Percentiles rank a stretch among this genome's conserved stretches.
Conservation (phyloP, 2,329 filamentous ascomycete species). For the Rasamsonia emersonii region DNA sequence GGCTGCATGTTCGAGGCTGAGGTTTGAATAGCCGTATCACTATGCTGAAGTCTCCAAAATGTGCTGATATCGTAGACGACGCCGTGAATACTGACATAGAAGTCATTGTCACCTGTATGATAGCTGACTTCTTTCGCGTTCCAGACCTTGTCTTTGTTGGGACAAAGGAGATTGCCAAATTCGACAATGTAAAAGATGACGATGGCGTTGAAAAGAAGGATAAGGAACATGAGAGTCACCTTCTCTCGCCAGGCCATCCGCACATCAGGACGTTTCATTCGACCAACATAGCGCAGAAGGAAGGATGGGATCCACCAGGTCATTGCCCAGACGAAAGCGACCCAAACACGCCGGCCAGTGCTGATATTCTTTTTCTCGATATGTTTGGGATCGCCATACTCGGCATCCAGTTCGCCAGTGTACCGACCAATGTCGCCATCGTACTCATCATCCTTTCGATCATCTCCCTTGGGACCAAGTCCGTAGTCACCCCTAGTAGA, state of each 20-base stretch:
- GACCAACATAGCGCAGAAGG: conserved; percentile 67
- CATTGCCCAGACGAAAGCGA: conserved; percentile 69
- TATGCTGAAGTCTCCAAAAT: conserved; percentile 80
- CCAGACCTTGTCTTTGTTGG: conserved; percentile 88
- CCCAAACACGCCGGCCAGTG: conserved; percentile 64
- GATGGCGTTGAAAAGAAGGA: conserved; percentile 68
- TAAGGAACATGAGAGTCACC: conserved; percentile 70
- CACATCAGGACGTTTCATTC: conserved; percentile 95
- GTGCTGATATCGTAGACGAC: conserved; percentile 86
- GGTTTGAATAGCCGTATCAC: conserved; percentile 58
- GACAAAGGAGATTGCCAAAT: conserved; percentile 79
- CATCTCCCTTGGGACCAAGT: conserved; percentile 76
- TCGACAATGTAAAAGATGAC: conserved; percentile 88
- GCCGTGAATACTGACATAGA: conserved; percentile 79
- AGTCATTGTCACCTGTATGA: conserved; percentile 67
- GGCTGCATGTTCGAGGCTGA: conserved; percentile 59
- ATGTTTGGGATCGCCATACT: conserved; percentile 66
- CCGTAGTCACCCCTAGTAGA: conserved; percentile 73
- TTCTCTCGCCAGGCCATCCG: conserved; percentile 98
- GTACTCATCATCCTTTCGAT: conserved; percentile 64
- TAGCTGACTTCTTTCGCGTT: conserved; percentile 57
- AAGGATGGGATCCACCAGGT: conserved; percentile 96
- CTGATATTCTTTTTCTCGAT: conserved; percentile 62
- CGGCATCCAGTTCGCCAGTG: conserved; percentile 62
- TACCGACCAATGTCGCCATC: conserved; percentile 58